phyloP scores from a whole-genome alignment of 78 protist species.

The Dictyostelium discoideum region DNA sequence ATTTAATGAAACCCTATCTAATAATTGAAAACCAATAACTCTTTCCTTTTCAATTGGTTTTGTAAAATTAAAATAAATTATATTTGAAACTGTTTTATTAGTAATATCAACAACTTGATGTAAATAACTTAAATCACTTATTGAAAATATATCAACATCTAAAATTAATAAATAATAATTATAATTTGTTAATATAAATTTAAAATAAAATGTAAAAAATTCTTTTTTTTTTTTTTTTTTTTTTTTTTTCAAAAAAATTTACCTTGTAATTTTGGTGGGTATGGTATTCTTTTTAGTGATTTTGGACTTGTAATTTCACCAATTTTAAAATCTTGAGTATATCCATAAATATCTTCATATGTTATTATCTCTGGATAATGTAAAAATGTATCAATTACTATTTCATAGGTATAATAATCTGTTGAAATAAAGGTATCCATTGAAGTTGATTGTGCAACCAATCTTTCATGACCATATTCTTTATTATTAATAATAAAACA shows the following conservation, averaged over 20 bases:
- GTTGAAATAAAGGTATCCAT: too few relatives aligned
- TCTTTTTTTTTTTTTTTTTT: too few relatives aligned
- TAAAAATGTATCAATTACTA: neutral
- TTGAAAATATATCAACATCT: too few relatives aligned
- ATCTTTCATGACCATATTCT: neutral
- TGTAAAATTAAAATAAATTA: neutral
- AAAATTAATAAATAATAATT: too few relatives aligned
- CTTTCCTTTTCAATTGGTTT: neutral
- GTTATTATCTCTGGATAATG: neutral
- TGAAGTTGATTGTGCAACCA: neutral
- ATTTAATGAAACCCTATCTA: neutral
- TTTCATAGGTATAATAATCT: neutral
- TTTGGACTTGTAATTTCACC: neutral
- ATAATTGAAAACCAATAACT: neutral
- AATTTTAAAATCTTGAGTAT: neutral
- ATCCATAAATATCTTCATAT: neutral
- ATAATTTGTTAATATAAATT: too few relatives aligned
- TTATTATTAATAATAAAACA: too few relatives aligned
- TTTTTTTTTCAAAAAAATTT: too few relatives aligned
- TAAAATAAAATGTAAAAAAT: too few relatives aligned
- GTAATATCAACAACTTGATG: neutral
- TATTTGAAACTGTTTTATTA: too few relatives aligned
- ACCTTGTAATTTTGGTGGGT: neutral
- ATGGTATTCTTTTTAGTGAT: neutral
- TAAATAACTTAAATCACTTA: too few relatives aligned